phyloP scores from a whole-genome alignment of 768 basidiomycete genomes.

The Pisolithus albus region DNA sequence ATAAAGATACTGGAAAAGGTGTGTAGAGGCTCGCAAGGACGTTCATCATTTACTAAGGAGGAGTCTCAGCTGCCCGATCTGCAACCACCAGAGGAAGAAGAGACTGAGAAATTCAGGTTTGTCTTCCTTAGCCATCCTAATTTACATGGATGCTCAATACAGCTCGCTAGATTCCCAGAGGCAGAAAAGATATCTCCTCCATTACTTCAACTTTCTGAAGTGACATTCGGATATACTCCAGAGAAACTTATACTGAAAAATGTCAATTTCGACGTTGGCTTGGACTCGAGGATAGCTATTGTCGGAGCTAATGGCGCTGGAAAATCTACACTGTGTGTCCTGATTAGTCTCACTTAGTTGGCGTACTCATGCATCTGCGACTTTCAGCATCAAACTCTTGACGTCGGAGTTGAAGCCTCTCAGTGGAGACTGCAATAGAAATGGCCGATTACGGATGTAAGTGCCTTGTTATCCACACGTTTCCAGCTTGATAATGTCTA shows the following conservation, averaged over 20 bases:
- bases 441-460: conserved; percentile 86
- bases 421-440: conserved; percentile 77
- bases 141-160: background rate
- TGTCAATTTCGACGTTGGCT: conserved; percentile 84
- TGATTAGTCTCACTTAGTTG: background rate
- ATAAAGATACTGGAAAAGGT: conserved; percentile 77
- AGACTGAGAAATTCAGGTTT: conserved; percentile 87
- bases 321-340: conserved; percentile 83
- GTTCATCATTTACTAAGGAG: background rate
- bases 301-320: conserved; percentile 95
- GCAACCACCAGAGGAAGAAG: conserved; percentile 87
- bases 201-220: conserved; percentile 84
- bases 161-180: conserved; percentile 69
- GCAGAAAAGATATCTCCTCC: conserved; percentile 98
- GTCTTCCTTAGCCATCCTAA: conserved; percentile 4
- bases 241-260: conserved; percentile 71
- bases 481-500: conserved; percentile 2
- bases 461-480: conserved; percentile 18
- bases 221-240: conserved; percentile 78
- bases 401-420: conserved; percentile 76
- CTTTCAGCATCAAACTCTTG: conserved; percentile 76
- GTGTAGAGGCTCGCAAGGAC: background rate
- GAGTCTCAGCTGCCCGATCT: conserved; percentile 73
- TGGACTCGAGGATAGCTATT: conserved; percentile 93
- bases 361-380: conserved; percentile 6